Evolutionary conservation across 2,329 filamentous ascomycete genomes (phyloP).

Genomic region (Chrysoporthe austroafricana): DNA sequence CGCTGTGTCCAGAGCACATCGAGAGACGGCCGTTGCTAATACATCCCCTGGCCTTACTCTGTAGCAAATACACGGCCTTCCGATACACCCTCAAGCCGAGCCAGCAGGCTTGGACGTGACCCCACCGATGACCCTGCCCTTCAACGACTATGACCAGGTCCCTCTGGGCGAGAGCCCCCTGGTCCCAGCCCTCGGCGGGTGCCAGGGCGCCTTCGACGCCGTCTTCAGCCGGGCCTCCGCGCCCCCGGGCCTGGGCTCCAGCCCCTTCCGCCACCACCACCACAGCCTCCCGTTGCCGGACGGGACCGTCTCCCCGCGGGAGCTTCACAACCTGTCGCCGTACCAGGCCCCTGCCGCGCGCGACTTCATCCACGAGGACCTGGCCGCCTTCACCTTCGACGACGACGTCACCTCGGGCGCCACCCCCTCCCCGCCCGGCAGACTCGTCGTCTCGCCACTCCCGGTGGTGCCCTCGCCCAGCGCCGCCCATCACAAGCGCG

Average conservation of each 20-base stretch:
- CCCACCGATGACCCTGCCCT: too few species aligned
- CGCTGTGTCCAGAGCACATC: too few species aligned
- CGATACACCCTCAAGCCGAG: too few species aligned
- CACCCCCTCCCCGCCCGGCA: too few species aligned
- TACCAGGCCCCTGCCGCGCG: not conserved
- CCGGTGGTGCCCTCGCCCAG: too few species aligned
- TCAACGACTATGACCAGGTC: not conserved
- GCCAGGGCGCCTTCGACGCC: not conserved
- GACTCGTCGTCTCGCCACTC: too few species aligned
- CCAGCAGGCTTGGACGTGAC: too few species aligned
- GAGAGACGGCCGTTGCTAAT: too few species aligned
- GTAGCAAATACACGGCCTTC: too few species aligned
- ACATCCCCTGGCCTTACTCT: too few species aligned
- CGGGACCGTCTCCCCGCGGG: not conserved
- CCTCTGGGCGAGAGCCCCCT: not conserved
- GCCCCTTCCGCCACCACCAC: not conserved
- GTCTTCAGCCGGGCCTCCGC: not conserved
- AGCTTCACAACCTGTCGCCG: not conserved
- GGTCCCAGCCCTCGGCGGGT: not conserved
- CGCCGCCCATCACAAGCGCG: too few species aligned
- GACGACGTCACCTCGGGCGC: too few species aligned
- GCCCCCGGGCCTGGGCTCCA: not conserved
- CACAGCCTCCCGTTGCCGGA: not conserved
- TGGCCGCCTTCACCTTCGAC: not conserved
- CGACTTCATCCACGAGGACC: not conserved